A percentile compares a stretch with the other conserved stretches of the same genome.
Evolutionary conservation across 352 stramenopile genomes (phyloP).

Genomic region (Phytophthora chlamydospora): DNA sequence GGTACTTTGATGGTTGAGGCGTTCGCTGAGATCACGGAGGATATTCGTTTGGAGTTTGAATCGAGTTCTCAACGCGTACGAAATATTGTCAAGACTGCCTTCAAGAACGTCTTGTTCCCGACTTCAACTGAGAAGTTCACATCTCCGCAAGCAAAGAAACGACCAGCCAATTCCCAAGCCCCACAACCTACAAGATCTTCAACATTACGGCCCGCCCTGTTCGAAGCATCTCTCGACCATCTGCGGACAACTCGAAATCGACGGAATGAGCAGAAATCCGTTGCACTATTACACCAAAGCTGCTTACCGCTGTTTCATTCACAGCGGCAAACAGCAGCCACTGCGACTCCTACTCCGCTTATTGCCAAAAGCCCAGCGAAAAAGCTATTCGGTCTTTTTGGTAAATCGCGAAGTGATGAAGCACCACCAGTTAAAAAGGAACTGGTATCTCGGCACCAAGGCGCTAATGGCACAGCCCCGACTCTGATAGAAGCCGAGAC

Average conservation of each 20-base stretch:
- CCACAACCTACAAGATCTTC: not conserved
- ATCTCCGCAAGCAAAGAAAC: constrained; percentile 16
- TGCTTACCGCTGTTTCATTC: constrained; percentile 7
- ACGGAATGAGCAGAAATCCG: constrained; percentile 12
- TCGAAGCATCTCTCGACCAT: constrained; percentile 29
- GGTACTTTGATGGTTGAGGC: constrained; percentile 34
- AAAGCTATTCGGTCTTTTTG: constrained; percentile 30
- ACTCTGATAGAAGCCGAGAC: constrained; percentile 4
- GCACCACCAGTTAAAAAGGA: not conserved
- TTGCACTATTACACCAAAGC: constrained; percentile 12
- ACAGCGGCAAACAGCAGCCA: not conserved
- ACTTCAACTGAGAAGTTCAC: not conserved
- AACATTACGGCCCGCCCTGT: constrained; percentile 29
- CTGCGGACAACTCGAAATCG: constrained; percentile 16
- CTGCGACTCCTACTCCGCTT: not conserved
- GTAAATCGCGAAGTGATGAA: not conserved
- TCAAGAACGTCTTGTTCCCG: constrained; percentile 35
- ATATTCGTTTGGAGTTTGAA: constrained; percentile 47
- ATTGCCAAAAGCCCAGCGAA: constrained; percentile 22
- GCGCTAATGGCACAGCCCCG: not conserved
- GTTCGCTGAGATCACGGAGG: constrained; percentile 35
- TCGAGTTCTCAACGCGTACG: constrained; percentile 33
- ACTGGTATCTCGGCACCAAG: not conserved
- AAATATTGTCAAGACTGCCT: constrained; percentile 10
- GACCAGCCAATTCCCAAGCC: not conserved